Evolutionary conservation across 352 stramenopile species (phyloP).

Genomic region (Aphanomyces euteiches): DNA sequence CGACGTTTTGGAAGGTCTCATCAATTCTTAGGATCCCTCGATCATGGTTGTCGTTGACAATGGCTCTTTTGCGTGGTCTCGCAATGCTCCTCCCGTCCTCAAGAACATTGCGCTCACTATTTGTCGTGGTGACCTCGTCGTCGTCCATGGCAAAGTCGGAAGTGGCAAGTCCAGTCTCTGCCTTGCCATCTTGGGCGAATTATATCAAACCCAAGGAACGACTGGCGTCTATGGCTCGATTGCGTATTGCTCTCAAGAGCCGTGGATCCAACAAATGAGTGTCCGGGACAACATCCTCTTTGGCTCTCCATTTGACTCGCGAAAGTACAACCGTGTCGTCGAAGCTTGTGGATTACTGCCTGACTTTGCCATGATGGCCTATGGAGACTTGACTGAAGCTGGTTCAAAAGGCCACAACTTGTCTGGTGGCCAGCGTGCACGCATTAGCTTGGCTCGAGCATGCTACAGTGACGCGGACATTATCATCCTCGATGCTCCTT

Average conservation of each 20-base stretch:
- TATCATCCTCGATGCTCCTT: constrained; percentile 38
- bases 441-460: constrained; percentile 53
- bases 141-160: constrained; percentile 35
- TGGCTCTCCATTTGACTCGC: background rate
- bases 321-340: background rate
- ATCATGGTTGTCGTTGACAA: constrained; percentile 47
- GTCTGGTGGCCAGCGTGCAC: constrained; percentile 50
- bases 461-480: constrained; percentile 41
- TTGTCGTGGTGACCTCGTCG: constrained; percentile 14
- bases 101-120: constrained; percentile 33
- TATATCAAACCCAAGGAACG: background rate
- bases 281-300: background rate
- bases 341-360: background rate
- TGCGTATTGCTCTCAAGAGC: constrained; percentile 31
- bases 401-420: constrained; percentile 43
- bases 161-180: constrained; percentile 22
- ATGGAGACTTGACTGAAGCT: constrained; percentile 43
- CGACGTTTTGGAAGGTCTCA: background rate
- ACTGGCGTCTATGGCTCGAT: constrained; percentile 39
- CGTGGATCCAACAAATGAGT: constrained; percentile 56
- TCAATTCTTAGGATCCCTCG: no score
- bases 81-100: constrained; percentile 33
- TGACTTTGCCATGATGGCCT: background rate
- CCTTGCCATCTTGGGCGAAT: constrained; percentile 17
- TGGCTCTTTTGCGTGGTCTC: constrained; percentile 49